Evolutionary conservation across 805 yeast species (phyloP), one percentile per base, ranked within the genome.

Genomic region (Saccharomycopsis oosterbeekiorum): DNA sequence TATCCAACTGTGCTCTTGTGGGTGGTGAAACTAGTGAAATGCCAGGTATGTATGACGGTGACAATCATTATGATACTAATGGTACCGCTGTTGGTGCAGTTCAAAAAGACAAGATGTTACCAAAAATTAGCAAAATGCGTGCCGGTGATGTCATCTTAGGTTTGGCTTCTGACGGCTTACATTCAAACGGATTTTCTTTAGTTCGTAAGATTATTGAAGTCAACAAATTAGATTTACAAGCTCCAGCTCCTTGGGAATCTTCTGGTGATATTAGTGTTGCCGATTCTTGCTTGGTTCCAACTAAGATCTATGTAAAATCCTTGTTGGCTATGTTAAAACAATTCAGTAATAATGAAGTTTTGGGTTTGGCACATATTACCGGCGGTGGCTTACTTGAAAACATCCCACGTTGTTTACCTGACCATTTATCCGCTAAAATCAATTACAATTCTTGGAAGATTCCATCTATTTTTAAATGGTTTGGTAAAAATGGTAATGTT

Each of bases 51-150:
- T 94, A 94, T 70, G 88, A 86, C 63, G 90, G 85, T 61, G 53
- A 47, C n/a, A 96, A 96, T 40, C 98, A 94, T 75, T 94, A 94
- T 71, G 99, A 94, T 74, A 92, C 97, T 64, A 94, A 93, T 70
- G 99, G 99, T 74, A 96, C 99, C 42, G 96, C 97, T 59, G 92
- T 94, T 54, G 99, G 99, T 70, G 99, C 99, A 14, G 97, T 94
- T 4, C 76, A 82, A 67, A 89, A 87, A 69, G 74, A 76, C 61
- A 80, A 82, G 64, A 82, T 94, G 57, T 78, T 94, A 66, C 99
- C 99, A 57, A 81, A 80, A 66, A 71, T 78, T 26, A 76, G 80
- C 26, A 78, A 74, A 56, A 89, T 94, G 96, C 68, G 76, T 37
- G 81, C 75, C 21, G 98, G 98, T 47, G 86, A 94, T 72, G 84